These are phyloP conservation scores for Globisporangium parvum DNA, from an alignment of 352 stramenopile genomes.

Conservation along the genomic window DNA sequence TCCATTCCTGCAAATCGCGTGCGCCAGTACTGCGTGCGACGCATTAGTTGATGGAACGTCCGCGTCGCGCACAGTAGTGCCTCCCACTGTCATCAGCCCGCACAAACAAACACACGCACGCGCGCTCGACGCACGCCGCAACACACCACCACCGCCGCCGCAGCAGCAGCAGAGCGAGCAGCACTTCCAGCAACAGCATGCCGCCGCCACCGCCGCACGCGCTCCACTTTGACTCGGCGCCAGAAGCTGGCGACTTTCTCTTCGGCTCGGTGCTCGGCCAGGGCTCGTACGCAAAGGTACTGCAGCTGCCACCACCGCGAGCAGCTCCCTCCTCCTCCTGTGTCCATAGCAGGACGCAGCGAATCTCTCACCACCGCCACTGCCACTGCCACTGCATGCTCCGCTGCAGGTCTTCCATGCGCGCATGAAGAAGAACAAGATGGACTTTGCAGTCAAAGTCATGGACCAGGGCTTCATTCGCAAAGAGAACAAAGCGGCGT, in stretches of 20 bases:
- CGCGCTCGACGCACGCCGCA: neutral
- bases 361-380: neutral
- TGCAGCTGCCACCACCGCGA: neutral
- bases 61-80: neutral
- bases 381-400: too few relatives aligned
- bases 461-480: conserved; percentile 90
- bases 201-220: conserved; percentile 30
- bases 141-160: neutral
- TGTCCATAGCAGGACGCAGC: too few relatives aligned
- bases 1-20: neutral
- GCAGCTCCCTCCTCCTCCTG: too few relatives aligned
- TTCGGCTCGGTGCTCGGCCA: conserved; percentile 85
- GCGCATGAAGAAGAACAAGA: conserved; percentile 68
- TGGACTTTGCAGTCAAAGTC: conserved; percentile 88
- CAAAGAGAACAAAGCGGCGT: conserved; percentile 90
- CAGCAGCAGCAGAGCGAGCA: neutral
- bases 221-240: conserved; percentile 55
- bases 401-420: conserved; percentile 90
- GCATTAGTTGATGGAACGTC: neutral
- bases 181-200: neutral
- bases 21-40: neutral
- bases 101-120: neutral
- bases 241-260: conserved; percentile 76
- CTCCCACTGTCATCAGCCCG: neutral
- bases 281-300: conserved; percentile 86